These are phyloP conservation scores for Taiwanofungus camphoratus DNA, from an alignment of 1,284 basidiomycete genomes.

Conservation along the genomic window DNA sequence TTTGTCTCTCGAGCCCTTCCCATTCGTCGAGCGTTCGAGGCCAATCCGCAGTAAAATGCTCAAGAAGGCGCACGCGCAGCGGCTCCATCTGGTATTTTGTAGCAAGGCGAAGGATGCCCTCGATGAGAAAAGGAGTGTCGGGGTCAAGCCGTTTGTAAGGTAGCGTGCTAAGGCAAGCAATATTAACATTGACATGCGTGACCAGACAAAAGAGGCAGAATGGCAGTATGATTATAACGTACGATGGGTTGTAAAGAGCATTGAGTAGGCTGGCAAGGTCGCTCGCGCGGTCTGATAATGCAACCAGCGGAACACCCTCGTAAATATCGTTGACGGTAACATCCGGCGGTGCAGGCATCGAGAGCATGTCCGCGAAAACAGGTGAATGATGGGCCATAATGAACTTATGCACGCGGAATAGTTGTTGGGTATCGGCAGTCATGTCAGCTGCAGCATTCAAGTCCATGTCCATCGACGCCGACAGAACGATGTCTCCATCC, in stretches of 20 bases:
- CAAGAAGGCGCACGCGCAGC: slow-evolving; percentile 49
- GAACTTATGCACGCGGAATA: slow-evolving; percentile 66
- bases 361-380: slow-evolving; percentile 62
- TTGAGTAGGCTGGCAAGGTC: slow-evolving; percentile 39
- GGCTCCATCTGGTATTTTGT: slow-evolving; percentile 60
- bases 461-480: slow-evolving; percentile 40
- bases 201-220: no score
- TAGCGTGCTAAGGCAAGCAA: background rate
- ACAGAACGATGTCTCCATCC: slow-evolving; percentile 62
- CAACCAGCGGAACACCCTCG: slow-evolving; percentile 16
- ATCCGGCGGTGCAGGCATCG: slow-evolving; percentile 41
- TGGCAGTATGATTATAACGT: slow-evolving; percentile 2
- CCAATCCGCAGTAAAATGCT: slow-evolving; percentile 51
- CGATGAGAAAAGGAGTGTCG: slow-evolving; percentile 27
- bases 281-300: slow-evolving; percentile 14
- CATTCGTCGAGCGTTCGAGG: slow-evolving; percentile 53
- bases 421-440: slow-evolving; percentile 4
- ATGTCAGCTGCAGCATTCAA: background rate
- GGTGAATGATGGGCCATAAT: slow-evolving; percentile 57
- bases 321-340: slow-evolving; percentile 3
- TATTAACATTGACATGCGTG: no score
- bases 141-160: slow-evolving; percentile 15
- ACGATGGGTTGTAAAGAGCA: slow-evolving; percentile 41
- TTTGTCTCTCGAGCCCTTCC: slow-evolving; percentile 33
- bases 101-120: slow-evolving; percentile 56